Evolutionary conservation across 345 rosid genomes (phyloP).

Genomic region (Gossypioides kirkii): DNA sequence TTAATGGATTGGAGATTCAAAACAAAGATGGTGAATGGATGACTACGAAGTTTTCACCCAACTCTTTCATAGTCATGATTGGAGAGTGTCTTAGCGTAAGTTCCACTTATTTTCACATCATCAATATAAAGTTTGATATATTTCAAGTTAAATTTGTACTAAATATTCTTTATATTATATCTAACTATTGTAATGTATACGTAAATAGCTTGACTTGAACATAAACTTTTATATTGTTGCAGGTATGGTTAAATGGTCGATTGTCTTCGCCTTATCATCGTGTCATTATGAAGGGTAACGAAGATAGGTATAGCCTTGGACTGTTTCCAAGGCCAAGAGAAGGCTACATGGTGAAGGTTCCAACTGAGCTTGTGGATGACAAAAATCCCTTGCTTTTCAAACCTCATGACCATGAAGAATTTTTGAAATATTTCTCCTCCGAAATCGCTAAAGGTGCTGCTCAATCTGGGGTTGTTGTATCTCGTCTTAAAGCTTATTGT

Average conservation of each 20-base stretch:
- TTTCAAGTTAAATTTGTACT: no score
- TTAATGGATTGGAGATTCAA: no score
- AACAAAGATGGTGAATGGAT: constrained; percentile 18
- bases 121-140: no score
- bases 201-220: background rate
- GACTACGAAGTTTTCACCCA: constrained; percentile 14
- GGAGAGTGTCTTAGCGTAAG: constrained; percentile 31
- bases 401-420: no score
- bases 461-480: background rate
- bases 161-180: no score
- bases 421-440: constrained; percentile 29
- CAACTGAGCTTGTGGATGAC: constrained; percentile 7
- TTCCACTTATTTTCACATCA: no score
- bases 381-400: no score
- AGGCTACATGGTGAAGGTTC: constrained; percentile 14
- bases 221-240: background rate
- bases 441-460: constrained; percentile 37
- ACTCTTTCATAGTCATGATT: constrained; percentile 10
- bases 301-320: background rate
- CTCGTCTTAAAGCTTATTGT: constrained; percentile 31
- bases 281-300: constrained; percentile 18
- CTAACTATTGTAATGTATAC: no score
- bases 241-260: constrained; percentile 13
- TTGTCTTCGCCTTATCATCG: constrained; percentile 1
- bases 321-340: background rate